phyloP scores from a whole-genome alignment of 75 land plant species.

The Picea sitchensis region DNA sequence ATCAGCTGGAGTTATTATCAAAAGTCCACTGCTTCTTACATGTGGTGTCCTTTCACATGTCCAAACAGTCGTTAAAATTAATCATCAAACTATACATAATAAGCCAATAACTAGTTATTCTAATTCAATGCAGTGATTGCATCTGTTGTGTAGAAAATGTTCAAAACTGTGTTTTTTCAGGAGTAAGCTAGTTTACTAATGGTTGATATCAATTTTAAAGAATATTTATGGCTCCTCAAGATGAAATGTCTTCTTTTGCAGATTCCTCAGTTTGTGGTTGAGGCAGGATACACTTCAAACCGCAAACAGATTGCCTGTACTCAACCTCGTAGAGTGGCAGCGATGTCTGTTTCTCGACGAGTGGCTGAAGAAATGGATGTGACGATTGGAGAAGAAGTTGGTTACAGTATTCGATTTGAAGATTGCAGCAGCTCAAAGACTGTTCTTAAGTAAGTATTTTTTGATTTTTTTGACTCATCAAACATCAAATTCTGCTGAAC shows the following conservation, averaged over 20 bases:
- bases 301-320: slow-evolving; percentile 90
- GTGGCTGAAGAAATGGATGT: slow-evolving; percentile 99
- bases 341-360: slow-evolving; percentile 95
- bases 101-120: too few species aligned
- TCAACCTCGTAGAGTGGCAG: slow-evolving; percentile 97
- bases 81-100: too few species aligned
- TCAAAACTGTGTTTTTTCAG: too few species aligned
- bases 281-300: slow-evolving; percentile 62
- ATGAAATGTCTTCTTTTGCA: slow-evolving; percentile 21
- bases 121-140: too few species aligned
- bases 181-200: background rate
- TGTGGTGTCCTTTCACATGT: too few species aligned
- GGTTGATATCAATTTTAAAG: background rate
- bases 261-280: slow-evolving; percentile 98
- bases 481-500: too few species aligned
- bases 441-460: slow-evolving; percentile 62
- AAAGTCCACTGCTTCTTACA: too few species aligned
- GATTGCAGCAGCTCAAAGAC: slow-evolving; percentile 93
- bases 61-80: too few species aligned
- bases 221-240: background rate
- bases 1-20: too few species aligned
- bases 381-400: slow-evolving; percentile 97
- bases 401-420: slow-evolving; percentile 98
- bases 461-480: too few species aligned
- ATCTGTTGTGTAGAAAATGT: too few species aligned